Evolutionary conservation across 1,139 yeast species (phyloP).

Genomic region (Nakaseomyces bracarensis): DNA sequence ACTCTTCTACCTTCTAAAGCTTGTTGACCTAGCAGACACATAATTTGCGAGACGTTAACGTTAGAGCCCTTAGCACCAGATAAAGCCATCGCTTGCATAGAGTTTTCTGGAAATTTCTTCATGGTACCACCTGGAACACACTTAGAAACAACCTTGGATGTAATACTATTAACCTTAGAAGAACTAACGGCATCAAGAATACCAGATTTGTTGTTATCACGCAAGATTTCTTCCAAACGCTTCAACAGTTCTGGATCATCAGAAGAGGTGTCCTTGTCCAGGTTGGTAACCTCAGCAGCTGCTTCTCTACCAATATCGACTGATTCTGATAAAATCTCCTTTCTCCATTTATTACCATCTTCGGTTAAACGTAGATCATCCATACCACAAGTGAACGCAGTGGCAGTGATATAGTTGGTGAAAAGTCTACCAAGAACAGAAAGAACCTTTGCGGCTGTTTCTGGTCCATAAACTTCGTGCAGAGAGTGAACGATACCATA

Average conservation of each 20-base stretch:
- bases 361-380: conserved; percentile 89
- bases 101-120: conserved; percentile 89
- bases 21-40: conserved; percentile 98
- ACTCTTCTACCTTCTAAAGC: conserved; percentile 99
- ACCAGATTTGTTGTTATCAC: conserved; percentile 89
- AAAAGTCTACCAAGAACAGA: conserved; percentile 89
- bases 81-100: conserved; percentile 98
- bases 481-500: conserved; percentile 94
- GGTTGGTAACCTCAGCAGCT: conserved; percentile 88
- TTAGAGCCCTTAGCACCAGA: conserved; percentile 99
- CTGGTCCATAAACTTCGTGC: conserved; percentile 92
- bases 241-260: conserved; percentile 71
- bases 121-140: conserved; percentile 96
- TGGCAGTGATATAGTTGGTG: conserved; percentile 85
- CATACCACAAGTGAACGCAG: conserved; percentile 99
- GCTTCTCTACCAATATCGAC: conserved; percentile 82
- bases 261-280: conserved; percentile 47
- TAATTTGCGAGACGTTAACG: conserved; percentile 96
- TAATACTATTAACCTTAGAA: conserved; percentile 83
- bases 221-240: conserved; percentile 86
- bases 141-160: conserved; percentile 84
- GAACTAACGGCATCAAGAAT: conserved; percentile 94
- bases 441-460: conserved; percentile 79
- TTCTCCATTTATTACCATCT: conserved; percentile 88
- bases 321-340: conserved; percentile 67